Base-by-base conservation (phyloP, 129 eudicot genomes). In the Deinandra increscens region DNA sequence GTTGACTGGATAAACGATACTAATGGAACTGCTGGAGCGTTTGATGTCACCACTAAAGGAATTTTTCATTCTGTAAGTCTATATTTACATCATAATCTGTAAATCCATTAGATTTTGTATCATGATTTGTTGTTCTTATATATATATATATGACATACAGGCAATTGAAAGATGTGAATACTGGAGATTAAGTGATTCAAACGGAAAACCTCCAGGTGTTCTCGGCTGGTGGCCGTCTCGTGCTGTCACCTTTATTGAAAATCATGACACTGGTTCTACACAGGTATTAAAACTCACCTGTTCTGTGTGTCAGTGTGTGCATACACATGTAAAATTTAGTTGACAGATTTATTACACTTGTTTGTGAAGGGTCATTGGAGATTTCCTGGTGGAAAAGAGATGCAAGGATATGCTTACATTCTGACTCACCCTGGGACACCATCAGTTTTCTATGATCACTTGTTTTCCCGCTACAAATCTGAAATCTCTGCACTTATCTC, bases 181-280 rank as follows among this genome's bases (percentile, higher is more conserved):
- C 64, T 94, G 99, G 99, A 82, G 99, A 72, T 77, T 94, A 80
- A 71, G 87, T 34, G 99, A 94, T 80, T 71, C 83, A 64, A 87
- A 87, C 64, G 96, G 99, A 73, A 89, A 87, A 54, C 99, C 99
- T 45, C 99, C 99, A 3, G 99, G 99, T 6, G 99, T 89, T 36
- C 72, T 94, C 75, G 99, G 99, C 43, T 94, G 99, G 99, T 94
- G 99, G 99, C 99, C 99, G 0, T 94, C 99, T 68, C 86, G 99
- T 64, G 99, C 97, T 48, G 95, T 94, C 68, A 94, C 99, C n/a
- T 94, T 94, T 66, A 94, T 94, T 73, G 99, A 94, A 81, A 94
- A 94, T 84, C 99, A 94, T 64, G 99, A 94, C 80, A 94, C 99
- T 50, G 99, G 99, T 68, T 94, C 99, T 56, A 94, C 99, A 43